Evolutionary conservation across 177 flowering plant species (phyloP), one percentile per base, ranked within the genome.

Genomic region (Vitis hybrid): DNA sequence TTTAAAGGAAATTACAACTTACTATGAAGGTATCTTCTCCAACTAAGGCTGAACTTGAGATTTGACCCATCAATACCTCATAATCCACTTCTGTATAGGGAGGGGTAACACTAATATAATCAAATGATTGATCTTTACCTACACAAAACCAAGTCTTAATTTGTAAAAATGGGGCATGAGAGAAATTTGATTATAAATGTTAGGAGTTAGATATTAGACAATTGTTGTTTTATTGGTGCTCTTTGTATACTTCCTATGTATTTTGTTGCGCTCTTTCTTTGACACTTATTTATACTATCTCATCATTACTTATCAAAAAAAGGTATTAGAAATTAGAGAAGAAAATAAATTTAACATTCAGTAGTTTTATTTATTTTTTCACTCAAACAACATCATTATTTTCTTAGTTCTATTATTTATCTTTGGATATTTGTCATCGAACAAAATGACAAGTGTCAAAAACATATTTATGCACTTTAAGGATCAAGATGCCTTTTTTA

Each of bases 21-120:
- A 95, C 99, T 26, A 95, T 77, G 66, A 95, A 91, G 19, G 94
- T 81, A 76, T 95, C 82, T 76, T 89, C 86, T 67, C 98, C 97
- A 74, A 93, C 75, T 50, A 89, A 71, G 20, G 88, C 73, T 31
- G 98, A 93, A 31, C 73, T 76, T 51, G 97, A 85, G 61, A 95
- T 76, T 80, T 90, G 93, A 53, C 56, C 80, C 99, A 95, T 95
- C 57, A 95, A 80, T 12, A 86, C 73, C 22, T 78, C 82, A 73
- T 95, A 93, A 75, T 91, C 89, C 55, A 95, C 99, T 74, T 78
- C 81, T 20, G 74, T 84, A 66, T 95, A 95, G 16, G 99, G 99
- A 71, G 99, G 98, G 48, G 99, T 94, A 33, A 93, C 98, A 80
- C 98, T 92, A 33, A 93, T 79, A 68, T 90, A 94, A 81, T 89